Evolutionary conservation across 345 rosid species (phyloP).

Genomic region (Aethionema arabicum): DNA sequence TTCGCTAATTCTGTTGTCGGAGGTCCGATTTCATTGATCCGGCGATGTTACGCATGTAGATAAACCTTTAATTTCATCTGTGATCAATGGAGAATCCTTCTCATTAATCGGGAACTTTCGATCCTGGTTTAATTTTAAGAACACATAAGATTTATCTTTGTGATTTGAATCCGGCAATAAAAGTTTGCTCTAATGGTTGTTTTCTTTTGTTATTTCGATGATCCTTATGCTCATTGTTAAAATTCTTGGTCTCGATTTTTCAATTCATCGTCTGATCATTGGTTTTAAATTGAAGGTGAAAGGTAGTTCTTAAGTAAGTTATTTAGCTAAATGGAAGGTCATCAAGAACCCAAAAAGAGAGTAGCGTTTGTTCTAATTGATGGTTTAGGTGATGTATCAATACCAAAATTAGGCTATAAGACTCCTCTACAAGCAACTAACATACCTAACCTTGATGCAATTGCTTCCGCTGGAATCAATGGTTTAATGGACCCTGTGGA

Average conservation of each 20-base stretch:
- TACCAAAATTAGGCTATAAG: conserved; percentile 68
- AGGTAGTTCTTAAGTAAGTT: neutral
- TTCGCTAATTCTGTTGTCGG: neutral
- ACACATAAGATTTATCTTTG: too few species aligned
- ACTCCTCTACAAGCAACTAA: conserved; percentile 85
- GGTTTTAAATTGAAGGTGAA: neutral
- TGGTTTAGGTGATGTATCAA: conserved; percentile 86
- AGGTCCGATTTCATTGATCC: too few species aligned
- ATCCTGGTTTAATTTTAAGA: too few species aligned
- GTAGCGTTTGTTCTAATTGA: conserved; percentile 91
- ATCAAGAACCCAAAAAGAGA: conserved; percentile 51
- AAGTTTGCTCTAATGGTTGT: too few species aligned
- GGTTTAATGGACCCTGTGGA: conserved; percentile 99
- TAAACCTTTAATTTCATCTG: too few species aligned
- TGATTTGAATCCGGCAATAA: too few species aligned
- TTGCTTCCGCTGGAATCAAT: conserved; percentile 86
- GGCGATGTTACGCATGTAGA: too few species aligned
- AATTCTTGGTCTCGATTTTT: neutral
- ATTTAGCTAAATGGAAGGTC: conserved; percentile 42
- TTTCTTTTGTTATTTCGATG: neutral
- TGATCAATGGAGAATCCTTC: too few species aligned
- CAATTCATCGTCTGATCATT: neutral
- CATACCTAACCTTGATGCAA: conserved; percentile 73
- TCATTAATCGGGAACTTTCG: too few species aligned
- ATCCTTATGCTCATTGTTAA: neutral